Evolutionary conservation across 768 basidiomycete species (phyloP).

Genomic region (Clitopilus passeckerianus): DNA sequence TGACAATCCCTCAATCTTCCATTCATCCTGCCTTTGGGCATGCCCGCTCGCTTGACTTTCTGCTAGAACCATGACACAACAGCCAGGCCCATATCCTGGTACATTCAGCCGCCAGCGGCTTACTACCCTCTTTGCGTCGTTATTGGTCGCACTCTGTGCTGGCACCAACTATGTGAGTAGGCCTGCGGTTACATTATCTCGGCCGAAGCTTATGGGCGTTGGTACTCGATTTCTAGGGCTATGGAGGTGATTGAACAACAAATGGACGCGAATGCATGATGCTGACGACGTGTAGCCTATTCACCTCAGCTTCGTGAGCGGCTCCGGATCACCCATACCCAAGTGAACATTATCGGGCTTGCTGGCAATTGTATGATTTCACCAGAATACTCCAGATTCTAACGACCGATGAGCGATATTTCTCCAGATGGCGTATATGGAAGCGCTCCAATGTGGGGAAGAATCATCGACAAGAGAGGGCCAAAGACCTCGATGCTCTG

Average conservation of each 20-base stretch:
- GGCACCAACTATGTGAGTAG: constrained; percentile 75
- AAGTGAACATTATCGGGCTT: constrained; percentile 77
- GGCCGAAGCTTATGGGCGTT: constrained; percentile 3
- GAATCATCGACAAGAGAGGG: constrained; percentile 69
- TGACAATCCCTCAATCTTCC: neutral
- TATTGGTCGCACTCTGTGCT: constrained; percentile 56
- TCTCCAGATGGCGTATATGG: constrained; percentile 68
- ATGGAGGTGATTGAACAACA: constrained; percentile 30
- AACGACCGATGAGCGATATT: neutral
- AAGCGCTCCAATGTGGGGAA: constrained; percentile 75
- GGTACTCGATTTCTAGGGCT: constrained; percentile 22
- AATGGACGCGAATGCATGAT: neutral
- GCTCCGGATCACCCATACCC: constrained; percentile 72
- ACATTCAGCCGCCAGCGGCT: constrained; percentile 35
- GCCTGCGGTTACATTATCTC: neutral
- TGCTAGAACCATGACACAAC: neutral
- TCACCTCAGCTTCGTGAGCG: constrained; percentile 81
- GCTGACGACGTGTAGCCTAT: constrained; percentile 48
- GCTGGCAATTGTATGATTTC: constrained; percentile 58
- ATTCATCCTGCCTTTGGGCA: neutral
- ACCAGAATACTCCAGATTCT: neutral
- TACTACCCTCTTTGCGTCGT: constrained; percentile 47
- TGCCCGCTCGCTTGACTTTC: neutral
- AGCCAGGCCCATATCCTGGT: constrained; percentile 12
- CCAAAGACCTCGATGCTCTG: constrained; percentile 61